A percentile compares a stretch with the other conserved stretches of the same genome.
Conservation (phyloP, 169 alveolate genomes). For the Plasmodium cynomolgi region DNA sequence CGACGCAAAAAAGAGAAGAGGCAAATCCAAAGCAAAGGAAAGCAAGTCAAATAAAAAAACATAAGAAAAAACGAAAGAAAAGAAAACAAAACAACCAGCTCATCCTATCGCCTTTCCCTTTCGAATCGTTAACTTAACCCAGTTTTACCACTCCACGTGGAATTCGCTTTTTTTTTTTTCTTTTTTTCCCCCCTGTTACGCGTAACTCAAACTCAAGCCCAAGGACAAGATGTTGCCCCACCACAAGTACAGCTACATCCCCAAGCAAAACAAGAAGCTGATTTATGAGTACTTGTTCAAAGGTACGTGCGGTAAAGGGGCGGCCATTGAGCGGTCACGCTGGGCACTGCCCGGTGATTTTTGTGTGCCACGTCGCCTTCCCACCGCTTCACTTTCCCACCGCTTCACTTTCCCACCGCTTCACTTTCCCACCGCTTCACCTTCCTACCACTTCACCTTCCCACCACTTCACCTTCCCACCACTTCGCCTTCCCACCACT, state of each 20-base stretch:
- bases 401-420: background rate
- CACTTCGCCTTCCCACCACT: background rate
- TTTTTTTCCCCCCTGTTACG: background rate
- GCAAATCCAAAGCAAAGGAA: background rate
- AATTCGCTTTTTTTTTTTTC: background rate
- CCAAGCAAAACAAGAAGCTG: constrained; percentile 82
- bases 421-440: too few species aligned
- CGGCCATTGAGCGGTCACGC: background rate
- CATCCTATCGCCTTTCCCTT: background rate
- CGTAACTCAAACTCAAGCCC: background rate
- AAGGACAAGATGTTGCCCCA: constrained; percentile 60
- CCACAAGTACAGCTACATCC: constrained; percentile 84
- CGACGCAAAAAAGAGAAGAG: background rate
- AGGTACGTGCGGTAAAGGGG: constrained; percentile 60
- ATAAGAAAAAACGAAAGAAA: background rate
- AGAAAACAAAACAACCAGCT: background rate
- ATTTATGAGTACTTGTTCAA: constrained; percentile 84
- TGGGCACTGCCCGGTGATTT: background rate
- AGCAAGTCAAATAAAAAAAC: background rate
- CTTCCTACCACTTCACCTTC: background rate
- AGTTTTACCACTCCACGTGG: background rate
- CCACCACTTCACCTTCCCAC: background rate
- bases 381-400: background rate
- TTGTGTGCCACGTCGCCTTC: background rate
- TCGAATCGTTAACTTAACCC: background rate